These are phyloP conservation scores for Volutella citrinella DNA, from an alignment of 2,329 filamentous ascomycete species.

Conservation along the genomic window DNA sequence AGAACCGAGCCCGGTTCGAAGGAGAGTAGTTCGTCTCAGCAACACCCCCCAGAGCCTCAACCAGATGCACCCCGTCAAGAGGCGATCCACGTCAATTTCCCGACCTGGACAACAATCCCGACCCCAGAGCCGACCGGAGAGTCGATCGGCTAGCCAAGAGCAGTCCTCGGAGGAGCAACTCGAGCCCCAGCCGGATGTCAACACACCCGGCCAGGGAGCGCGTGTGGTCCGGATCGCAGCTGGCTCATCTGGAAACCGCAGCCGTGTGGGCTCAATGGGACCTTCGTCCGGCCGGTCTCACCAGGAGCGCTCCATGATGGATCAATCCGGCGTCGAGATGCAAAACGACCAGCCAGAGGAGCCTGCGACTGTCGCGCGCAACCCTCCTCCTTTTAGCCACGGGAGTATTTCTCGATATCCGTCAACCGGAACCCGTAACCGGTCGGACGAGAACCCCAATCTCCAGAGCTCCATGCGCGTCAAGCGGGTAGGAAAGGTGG, in stretches of 20 bases:
- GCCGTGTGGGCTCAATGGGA: slow-evolving; percentile 34
- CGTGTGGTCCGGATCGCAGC: slow-evolving; percentile 55
- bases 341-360: slow-evolving; percentile 48
- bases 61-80: slow-evolving; percentile 39
- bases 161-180: slow-evolving; percentile 39
- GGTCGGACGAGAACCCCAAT: slow-evolving; percentile 61
- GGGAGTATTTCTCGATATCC: slow-evolving; percentile 53
- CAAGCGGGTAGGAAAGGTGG: slow-evolving; percentile 71
- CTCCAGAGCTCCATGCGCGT: slow-evolving; percentile 73
- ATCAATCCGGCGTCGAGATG: slow-evolving; percentile 35
- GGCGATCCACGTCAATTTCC: slow-evolving; percentile 51
- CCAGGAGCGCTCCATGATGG: slow-evolving; percentile 30
- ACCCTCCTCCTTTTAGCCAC: slow-evolving; percentile 44
- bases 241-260: slow-evolving; percentile 47
- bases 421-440: slow-evolving; percentile 47
- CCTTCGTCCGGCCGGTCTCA: slow-evolving; percentile 35
- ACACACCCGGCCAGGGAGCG: slow-evolving; percentile 51
- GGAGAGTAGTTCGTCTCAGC: slow-evolving; percentile 57
- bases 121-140: slow-evolving; percentile 37
- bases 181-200: slow-evolving; percentile 40
- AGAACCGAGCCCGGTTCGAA: slow-evolving; percentile 52
- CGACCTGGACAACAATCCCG: slow-evolving; percentile 29
- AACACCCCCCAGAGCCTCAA: slow-evolving; percentile 44
- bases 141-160: slow-evolving; percentile 39
- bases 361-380: slow-evolving; percentile 47